Evolutionary conservation across 345 rosid species (phyloP), one percentile per base, ranked within the genome.

Genomic region (Salix arbutifolia): DNA sequence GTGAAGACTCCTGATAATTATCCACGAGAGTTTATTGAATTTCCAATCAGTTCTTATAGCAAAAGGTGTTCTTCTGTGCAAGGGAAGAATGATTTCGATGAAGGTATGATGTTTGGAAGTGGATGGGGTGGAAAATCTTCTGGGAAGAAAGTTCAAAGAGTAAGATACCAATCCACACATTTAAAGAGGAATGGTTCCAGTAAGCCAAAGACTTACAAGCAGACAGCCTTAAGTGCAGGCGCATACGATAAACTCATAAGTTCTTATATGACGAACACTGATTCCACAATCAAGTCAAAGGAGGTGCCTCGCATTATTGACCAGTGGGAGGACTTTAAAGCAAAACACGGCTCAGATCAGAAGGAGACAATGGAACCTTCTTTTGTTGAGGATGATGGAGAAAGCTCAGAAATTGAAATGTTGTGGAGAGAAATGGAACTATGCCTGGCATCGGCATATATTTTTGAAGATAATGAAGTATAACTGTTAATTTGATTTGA

Each of bases 381-480:
- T 38, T 38, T 66, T 40, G 77, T 77, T 1, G 86, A 87, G 76
- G 91, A 86, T 71, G 92, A 92, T 4, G 92, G 79, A 76, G 91
- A 96, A 74, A 65, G 74, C n/a, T 89, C 95, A 9, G 98, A 92
- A 78, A 81, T 68, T 37, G 97, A 94, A 44, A 84, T 91, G 86
- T 81, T 94, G 78, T 94, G 98, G 99, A 88, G 83, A 85, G 98
- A 96, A 83, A 91, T 96, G 98, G 94, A 91, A 68, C 81, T 92
- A 40, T 88, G 84, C 67, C 67, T 91, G 90, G 93, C 98, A 76
- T 90, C 97, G 35, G 80, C 88, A 40, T 90, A 87, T 88, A 84
- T 93, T 61, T 86, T 88, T 1, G 95, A 91, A 67, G 94, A 93
- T 76, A 85, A 86, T 53, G 97, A 93, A 97, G 99, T 92, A 82